Evolutionary conservation across 2,329 filamentous ascomycete species (phyloP).

Genomic region (Pseudogymnoascus verrucosus): DNA sequence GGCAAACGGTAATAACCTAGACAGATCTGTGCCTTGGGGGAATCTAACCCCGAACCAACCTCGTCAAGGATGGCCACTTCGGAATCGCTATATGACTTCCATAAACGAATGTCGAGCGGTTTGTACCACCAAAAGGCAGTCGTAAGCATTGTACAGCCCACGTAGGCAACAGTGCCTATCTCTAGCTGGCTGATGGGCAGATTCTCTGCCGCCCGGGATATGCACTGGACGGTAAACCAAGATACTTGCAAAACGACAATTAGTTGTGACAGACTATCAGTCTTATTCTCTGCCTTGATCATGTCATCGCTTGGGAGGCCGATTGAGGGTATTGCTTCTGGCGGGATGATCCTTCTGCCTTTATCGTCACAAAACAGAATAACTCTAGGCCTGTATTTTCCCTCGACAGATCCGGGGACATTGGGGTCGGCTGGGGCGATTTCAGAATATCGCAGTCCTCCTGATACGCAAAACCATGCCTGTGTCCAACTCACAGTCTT

Average conservation of each 20-base stretch:
- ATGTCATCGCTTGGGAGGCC: not conserved
- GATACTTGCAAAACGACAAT: not conserved
- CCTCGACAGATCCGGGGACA: not conserved
- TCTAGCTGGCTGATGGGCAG: not conserved
- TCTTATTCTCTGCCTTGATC: not conserved
- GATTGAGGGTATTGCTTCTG: not conserved
- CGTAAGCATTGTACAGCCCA: not conserved
- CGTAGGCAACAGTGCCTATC: not conserved
- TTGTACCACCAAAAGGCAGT: not conserved
- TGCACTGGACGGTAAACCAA: not conserved
- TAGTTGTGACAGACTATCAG: not conserved
- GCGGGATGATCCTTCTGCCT: not conserved
- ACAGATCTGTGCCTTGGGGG: not conserved
- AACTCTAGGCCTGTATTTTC: not conserved
- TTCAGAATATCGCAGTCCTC: not conserved
- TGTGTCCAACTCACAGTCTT: not conserved
- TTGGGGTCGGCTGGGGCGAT: not conserved
- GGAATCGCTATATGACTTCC: not conserved
- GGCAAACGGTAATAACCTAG: not conserved
- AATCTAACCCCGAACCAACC: not conserved
- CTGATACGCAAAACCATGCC: not conserved
- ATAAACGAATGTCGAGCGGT: not conserved
- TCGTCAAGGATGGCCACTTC: not conserved
- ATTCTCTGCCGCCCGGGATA: not conserved
- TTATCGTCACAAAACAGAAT: not conserved